Evolutionary conservation across 345 rosid species (phyloP), one percentile per base, ranked within the genome.

Genomic region (Clarkia xantiana): DNA sequence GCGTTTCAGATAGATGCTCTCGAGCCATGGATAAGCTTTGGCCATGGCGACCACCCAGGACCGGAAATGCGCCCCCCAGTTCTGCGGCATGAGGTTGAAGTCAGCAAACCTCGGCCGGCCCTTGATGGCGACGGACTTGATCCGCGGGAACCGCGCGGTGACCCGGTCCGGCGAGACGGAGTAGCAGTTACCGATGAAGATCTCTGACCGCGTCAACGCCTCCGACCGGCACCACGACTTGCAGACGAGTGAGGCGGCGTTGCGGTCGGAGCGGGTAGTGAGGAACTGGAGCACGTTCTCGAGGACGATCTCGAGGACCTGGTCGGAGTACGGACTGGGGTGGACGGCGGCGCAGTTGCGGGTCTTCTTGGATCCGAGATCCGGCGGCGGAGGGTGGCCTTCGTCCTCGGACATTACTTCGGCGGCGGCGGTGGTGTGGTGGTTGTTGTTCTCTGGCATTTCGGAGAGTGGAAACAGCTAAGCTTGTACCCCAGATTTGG

Each of bases 81-180:
- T 66, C 10, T 55, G 72, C 44, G 95, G 97, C 85, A 89, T 77
- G 49, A 89, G 76, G 48, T 80, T 77, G 62, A 89, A 89, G 69
- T 89, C 95, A 11, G 95, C 89, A 60, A 89, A 89, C 67, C 97
- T 67, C 55, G 97, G 97, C 68, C 76, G 86, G 53, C 95, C 95
- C 57, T 89, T 85, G 19, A 89, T 66, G 3, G 68, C 62, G 36
- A 89, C 62, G 8, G 94, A 70, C 52, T 70, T 62, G 58, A 89
- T 76, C 40, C 84, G 68, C 40, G 56, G 59, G 68, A 85, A 89
- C 53, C 95, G 68, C 1, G 65, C 56, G 51, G 77, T 75, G 12
- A 78, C 72, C 59, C 85, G 75, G 11, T 42, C 25, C 0, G 94
- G 88, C 4, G 91, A 84, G 16, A 88, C 74, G 0, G 97, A 77